Conservation (phyloP, 305 asterid species). For the Salvia sclarea region DNA sequence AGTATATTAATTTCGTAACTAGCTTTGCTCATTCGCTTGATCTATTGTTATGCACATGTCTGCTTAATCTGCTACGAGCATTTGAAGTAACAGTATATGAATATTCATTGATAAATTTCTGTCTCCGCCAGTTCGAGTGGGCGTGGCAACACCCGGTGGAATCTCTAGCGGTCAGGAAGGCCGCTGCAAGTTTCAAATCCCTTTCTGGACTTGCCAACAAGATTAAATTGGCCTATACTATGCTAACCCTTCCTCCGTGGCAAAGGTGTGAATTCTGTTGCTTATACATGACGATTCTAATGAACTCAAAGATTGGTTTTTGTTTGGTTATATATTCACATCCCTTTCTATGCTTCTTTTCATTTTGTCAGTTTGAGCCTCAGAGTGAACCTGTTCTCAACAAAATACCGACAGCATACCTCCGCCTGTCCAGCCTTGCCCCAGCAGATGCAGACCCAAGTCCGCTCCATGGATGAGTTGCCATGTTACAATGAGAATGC, state of each 20-base stretch:
- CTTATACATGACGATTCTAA: neutral
- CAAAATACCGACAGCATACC: slow-evolving; percentile 62
- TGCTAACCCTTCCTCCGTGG: slow-evolving; percentile 93
- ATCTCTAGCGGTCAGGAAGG: slow-evolving; percentile 76
- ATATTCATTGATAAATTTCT: neutral
- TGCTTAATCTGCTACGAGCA: neutral
- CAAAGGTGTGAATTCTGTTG: slow-evolving; percentile 48
- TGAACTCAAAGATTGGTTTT: neutral
- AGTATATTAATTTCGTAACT: neutral
- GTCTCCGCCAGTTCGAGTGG: slow-evolving; percentile 80
- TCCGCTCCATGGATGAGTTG: slow-evolving; percentile 75
- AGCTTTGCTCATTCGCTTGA: neutral
- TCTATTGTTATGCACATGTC: neutral
- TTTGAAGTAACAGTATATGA: neutral
- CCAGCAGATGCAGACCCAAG: slow-evolving; percentile 56
- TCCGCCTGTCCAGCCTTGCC: slow-evolving; percentile 72
- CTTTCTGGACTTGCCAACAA: slow-evolving; percentile 76
- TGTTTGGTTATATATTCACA: neutral
- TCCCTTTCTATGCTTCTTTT: neutral
- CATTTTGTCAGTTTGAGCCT: slow-evolving; percentile 63
- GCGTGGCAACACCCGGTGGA: slow-evolving; percentile 96
- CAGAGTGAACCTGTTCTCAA: slow-evolving; percentile 79
- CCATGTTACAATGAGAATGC: slow-evolving; percentile 58
- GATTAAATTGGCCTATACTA: slow-evolving; percentile 76
- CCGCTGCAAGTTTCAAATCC: slow-evolving; percentile 70